Base-by-base conservation (phyloP, 768 basidiomycete species). In the Agrocybe chaxingu region DNA sequence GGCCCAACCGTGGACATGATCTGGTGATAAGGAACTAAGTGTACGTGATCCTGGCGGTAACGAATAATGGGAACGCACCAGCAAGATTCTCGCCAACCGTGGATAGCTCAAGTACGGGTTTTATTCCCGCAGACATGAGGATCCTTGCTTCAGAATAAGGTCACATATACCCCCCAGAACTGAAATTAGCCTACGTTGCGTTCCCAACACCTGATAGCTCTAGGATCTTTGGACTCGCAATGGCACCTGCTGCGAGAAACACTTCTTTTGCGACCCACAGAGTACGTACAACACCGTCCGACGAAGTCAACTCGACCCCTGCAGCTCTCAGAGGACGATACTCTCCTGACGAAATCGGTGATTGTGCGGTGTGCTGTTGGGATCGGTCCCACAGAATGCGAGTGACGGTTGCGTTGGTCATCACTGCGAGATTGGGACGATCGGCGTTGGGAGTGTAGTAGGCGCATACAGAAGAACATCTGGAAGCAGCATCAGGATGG, bases 371-470 rank as follows among this genome's bases (percentile, higher is more conserved):
- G 13, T 11, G 47, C 7, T 4, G 50, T 12, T 12, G 47, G 19
- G 29, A 24, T 24, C 55, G 48, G 32, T 78, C 56, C 69, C 68
- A 80, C 24, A 81, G 52, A 37, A 86, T 66, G 40, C 72, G 69
- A 0, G 81, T 78, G 29, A 79, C 84, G 12, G 77, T 80, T 9
- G 76, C 72, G 52, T 79, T 78, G 6, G 79, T 73, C 33, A 85
- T 67, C 39, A 86, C 76, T 40, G 70, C 70, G 36, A 85, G 70
- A 58, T 86, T 86, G n/a, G 73, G 54, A 10, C 62, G 44, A 8
- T 52, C 43, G 1, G 51, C 35, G 45, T 65, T 68, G 0, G 68
- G 65, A 0, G 66, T 63, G 46, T 61, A 64, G 49, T 65, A 70
- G 0, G 63, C 68, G 46, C 68, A 65, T 1, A 56, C 63, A 0